A percentile compares a stretch with the other conserved stretches of the same genome.
These are phyloP conservation scores for Cordyceps cicadae DNA, from an alignment of 2,329 filamentous ascomycete genomes.

Conservation along the genomic window DNA sequence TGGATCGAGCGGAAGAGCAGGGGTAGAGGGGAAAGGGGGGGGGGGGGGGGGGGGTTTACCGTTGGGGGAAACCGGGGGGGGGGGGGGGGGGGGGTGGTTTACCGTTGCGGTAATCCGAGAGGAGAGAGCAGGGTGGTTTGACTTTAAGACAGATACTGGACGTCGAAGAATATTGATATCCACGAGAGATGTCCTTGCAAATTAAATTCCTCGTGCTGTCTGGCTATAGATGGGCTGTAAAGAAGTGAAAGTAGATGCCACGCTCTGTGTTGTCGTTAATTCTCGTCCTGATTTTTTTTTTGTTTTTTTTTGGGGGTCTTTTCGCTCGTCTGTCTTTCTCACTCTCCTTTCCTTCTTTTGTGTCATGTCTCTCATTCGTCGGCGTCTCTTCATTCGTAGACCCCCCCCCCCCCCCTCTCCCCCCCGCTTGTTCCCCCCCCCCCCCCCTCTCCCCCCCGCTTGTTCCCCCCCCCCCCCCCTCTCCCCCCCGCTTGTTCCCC, in stretches of 20 bases:
- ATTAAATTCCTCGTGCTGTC: neutral
- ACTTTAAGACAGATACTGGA: neutral
- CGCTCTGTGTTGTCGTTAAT: neutral
- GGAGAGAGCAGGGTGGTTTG: neutral
- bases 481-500: neutral
- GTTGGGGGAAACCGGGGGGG: too few relatives aligned
- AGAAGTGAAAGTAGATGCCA: neutral
- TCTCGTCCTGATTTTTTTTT: neutral
- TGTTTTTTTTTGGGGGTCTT: neutral
- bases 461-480: too few relatives aligned
- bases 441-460: neutral
- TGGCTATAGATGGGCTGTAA: neutral
- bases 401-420: neutral
- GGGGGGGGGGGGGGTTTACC: too few relatives aligned
- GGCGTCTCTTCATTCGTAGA: too few relatives aligned
- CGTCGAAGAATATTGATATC: neutral
- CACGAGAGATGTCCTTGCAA: neutral
- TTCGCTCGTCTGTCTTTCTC: neutral
- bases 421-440: too few relatives aligned
- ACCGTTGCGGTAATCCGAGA: neutral
- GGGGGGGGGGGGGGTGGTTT: too few relatives aligned
- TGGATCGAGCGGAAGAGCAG: neutral
- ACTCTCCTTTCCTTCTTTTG: neutral
- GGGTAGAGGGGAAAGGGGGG: too few relatives aligned
- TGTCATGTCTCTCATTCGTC: neutral